These are phyloP conservation scores for Mucor indicus DNA, from an alignment of 371 early-diverging fungal genomes.

Conservation along the genomic window DNA sequence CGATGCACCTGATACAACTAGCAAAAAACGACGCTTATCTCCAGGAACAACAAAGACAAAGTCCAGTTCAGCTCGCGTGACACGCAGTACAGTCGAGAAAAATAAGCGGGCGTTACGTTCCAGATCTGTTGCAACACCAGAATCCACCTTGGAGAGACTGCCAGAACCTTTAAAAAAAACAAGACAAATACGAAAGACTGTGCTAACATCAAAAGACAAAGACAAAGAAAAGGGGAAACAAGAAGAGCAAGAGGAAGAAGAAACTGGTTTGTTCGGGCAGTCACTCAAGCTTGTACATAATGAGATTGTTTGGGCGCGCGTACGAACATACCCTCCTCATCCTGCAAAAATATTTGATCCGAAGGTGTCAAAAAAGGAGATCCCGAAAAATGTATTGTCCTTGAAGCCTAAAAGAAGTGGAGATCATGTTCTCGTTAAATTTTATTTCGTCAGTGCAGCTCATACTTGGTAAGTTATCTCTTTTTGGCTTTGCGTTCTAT, in stretches of 20 bases:
- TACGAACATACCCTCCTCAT: constrained; percentile 37
- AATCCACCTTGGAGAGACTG: background rate
- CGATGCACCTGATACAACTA: too few relatives aligned
- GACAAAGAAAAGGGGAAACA: background rate
- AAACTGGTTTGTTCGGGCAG: background rate
- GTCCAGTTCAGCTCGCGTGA: too few relatives aligned
- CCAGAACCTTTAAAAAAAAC: background rate
- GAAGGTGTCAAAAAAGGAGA: background rate
- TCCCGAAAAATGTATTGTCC: background rate
- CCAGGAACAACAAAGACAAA: too few relatives aligned
- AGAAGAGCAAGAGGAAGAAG: background rate
- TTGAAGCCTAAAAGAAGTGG: background rate
- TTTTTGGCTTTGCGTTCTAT: background rate
- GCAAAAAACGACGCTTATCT: too few relatives aligned
- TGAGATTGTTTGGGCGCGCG: constrained; percentile 37
- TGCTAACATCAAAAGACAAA: too few relatives aligned
- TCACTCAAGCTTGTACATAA: background rate
- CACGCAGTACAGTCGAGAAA: too few relatives aligned
- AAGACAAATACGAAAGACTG: background rate
- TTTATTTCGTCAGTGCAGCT: constrained; percentile 3
- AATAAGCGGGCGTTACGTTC: background rate
- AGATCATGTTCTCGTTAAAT: constrained; percentile 3
- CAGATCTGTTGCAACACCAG: background rate
- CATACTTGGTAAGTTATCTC: constrained; percentile 27
- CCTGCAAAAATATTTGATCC: constrained; percentile 12